Conservation (phyloP, 2,329 filamentous ascomycete species). For the Talaromyces sp. region DNA sequence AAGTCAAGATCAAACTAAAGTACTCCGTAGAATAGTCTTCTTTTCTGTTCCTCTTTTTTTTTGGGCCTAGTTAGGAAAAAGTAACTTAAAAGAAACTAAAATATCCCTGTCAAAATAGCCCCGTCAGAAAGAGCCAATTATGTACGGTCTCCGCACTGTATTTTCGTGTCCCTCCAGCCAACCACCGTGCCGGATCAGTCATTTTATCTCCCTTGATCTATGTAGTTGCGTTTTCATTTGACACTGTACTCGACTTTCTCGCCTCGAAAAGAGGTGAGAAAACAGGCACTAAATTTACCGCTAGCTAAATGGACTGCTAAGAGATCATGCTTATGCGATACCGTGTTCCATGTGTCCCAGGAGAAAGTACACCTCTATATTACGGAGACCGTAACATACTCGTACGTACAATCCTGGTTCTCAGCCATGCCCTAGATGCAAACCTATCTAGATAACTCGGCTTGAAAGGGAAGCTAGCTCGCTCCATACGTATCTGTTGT, state of each 20-base stretch:
- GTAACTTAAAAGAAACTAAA: neutral
- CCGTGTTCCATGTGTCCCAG: neutral
- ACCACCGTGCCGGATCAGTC: conserved; percentile 8
- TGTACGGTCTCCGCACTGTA: conserved; percentile 5
- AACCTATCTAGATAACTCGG: neutral
- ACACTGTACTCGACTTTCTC: neutral
- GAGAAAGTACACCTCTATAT: neutral
- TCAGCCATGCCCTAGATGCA: conserved; percentile 7
- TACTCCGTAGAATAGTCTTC: neutral
- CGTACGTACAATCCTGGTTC: neutral
- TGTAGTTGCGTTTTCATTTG: neutral
- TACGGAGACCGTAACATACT: conserved; percentile 2
- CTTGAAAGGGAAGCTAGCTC: conserved; percentile 2
- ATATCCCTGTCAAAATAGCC: conserved; percentile 7
- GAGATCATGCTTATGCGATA: neutral
- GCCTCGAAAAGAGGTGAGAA: neutral
- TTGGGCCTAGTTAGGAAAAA: neutral
- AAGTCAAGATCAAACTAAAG: neutral
- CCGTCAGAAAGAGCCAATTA: conserved; percentile 12
- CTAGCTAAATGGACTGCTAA: conserved; percentile 14
- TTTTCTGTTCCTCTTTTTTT: neutral
- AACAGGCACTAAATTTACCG: conserved; percentile 7
- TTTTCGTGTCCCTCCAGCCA: conserved; percentile 14
- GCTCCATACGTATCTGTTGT: conserved; percentile 8
- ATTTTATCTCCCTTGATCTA: conserved; percentile 11